Evolutionary conservation across 179 eudicot species (phyloP), one percentile per base, ranked within the genome.

Genomic region (Amaranthus tricolor): DNA sequence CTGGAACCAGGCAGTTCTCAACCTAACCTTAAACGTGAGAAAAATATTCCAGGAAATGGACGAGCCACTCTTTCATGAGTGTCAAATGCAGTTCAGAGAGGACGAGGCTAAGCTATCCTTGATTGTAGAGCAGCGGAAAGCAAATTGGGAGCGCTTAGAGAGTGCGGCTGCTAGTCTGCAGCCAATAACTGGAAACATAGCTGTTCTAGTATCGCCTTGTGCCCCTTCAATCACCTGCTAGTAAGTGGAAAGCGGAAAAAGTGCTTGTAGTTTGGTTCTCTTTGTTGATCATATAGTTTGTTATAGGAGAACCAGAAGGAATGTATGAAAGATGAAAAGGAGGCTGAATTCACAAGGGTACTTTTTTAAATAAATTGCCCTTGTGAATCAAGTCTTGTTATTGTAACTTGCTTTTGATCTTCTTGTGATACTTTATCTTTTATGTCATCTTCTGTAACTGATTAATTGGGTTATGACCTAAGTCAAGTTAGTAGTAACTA

Each of bases 1-100:
- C 80, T 90, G 96, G 96, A 90, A 90, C 82, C 96, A 84, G n/a
- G 81, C 90, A 11, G 91, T 92, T 61, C 91, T 88, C 63, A 86
- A 89, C 84, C 77, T 89, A 63, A 87, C 89, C 56, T 70, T 87
- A 44, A 92, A 88, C 31, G 89, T 90, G 61, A 74, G 88, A 65
- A 86, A 84, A 74, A 85, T 90, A 76, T 86, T 90, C 77, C 72
- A 83, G 15, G 96, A 92, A 73, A 92, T 92, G 91, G 97, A 92
- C 64, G 93, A 88, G 49, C 81, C 67, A 15, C 83, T 92, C 13
- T 82, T 88, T 59, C 55, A 66, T 31, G 82, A 78, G 52, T 90
- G 96, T 79, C 87, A 86, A 20, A 54, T 83, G 52, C 88, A 83
- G 69, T 92, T 67, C 81, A 63, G 16, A 71, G 87, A 92, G 70